Conservation (phyloP, 2,329 filamentous ascomycete species). For the Rhynchosporium graminicola region DNA sequence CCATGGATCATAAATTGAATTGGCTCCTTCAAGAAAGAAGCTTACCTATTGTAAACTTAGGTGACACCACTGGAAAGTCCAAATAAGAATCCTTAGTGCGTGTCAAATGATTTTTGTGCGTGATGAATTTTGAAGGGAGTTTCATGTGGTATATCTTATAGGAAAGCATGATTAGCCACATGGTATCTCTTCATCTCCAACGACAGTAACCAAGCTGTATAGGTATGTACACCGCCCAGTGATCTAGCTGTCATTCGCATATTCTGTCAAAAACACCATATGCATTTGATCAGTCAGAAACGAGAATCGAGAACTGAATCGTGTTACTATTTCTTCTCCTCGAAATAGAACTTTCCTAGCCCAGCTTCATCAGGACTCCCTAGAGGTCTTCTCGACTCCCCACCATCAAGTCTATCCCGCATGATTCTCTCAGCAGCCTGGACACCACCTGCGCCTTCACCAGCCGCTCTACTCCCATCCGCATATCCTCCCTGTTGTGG, state of each 20-base stretch:
- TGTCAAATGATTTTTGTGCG: too few species aligned
- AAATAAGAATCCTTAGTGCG: too few species aligned
- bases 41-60: too few species aligned
- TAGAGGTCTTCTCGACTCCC: constrained; percentile 44
- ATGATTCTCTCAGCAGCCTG: constrained; percentile 67
- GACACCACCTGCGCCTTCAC: constrained; percentile 24
- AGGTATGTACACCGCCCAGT: neutral
- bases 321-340: constrained; percentile 45
- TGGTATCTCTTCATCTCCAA: constrained; percentile 1
- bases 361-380: constrained; percentile 49
- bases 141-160: neutral
- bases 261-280: neutral
- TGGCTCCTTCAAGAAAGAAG: too few species aligned
- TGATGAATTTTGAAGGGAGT: neutral
- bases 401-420: constrained; percentile 58
- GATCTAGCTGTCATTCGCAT: neutral
- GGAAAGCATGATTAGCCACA: too few species aligned
- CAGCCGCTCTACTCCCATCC: constrained; percentile 51
- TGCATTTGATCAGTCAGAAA: neutral
- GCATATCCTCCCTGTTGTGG: constrained; percentile 50
- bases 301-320: too few species aligned
- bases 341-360: constrained; percentile 62
- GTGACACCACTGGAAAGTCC: too few species aligned
- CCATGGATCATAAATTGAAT: too few species aligned
- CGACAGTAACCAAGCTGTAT: neutral